Evolutionary conservation across 495 filamentous ascomycete genomes (phyloP), one percentile per base, ranked within the genome.

Genomic region (Hypomontagnella monticulosa): DNA sequence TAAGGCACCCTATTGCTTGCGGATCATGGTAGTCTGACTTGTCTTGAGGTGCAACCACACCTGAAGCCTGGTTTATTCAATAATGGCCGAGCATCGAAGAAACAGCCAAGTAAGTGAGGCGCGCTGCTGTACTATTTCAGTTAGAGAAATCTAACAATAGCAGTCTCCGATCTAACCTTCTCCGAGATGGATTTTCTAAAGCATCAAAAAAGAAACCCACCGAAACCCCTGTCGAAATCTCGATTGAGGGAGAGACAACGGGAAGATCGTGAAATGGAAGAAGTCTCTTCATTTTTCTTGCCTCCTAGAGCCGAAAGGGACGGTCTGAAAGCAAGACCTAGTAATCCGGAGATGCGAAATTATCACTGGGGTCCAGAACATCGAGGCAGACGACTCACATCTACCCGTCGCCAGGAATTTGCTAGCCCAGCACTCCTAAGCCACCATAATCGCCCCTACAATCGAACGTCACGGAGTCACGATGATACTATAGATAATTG

Each of bases 151-250:
- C 55, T 67, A 34, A 73, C 42, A 61, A 20, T 14, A 37, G 46
- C 66, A 89, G 87, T 90, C 41, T 81, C 85, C 30, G 85, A 90
- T 67, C 79, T 90, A 41, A 78, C 84, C 1, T 93, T 91, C 72
- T 89, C 85, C 1, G 85, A 91, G 64, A 87, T 88, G 79, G 79
- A 80, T 12, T 91, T 92, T 65, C 80, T 91, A 30, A 72, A 70
- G 19, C 67, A 71, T 3, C 58, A 71, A 9, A 63, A 62, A 34
- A 57, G 50, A 23, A 61, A 57, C 14, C 2, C 53, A 7, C 61
- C 61, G 40, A 66, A 72, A 38, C 37, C 41, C 30, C 14, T 65
- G 9, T 61, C 71, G 2, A 61, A 51, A 36, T 70, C 66, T 42
- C 69, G 57, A 12, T 8, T 59, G 11, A 69, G 61, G 14, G 71